Conservation (phyloP, 2,329 filamentous ascomycete genomes). For the Alternaria arbusti region DNA sequence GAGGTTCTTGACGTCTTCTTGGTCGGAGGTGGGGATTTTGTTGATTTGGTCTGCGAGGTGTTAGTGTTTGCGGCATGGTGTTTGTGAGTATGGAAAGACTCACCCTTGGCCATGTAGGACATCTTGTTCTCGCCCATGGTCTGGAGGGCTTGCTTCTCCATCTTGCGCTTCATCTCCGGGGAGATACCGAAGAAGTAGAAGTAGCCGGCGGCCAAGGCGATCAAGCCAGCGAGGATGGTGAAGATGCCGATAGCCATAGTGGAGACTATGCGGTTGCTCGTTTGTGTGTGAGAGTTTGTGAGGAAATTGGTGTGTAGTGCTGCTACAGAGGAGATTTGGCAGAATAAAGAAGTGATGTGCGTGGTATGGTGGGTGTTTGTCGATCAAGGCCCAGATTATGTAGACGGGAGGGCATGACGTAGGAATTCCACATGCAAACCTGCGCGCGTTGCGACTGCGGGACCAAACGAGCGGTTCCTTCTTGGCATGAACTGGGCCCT, state of each 20-base stretch:
- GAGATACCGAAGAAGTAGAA: constrained; percentile 58
- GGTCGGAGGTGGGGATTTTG: constrained; percentile 48
- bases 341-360: constrained; percentile 9
- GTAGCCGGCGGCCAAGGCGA: constrained; percentile 45
- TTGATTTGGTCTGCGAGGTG: constrained; percentile 43
- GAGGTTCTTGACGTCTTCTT: constrained; percentile 46
- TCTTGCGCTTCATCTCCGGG: constrained; percentile 53
- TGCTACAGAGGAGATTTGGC: constrained; percentile 1
- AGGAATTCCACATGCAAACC: constrained; percentile 17
- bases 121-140: constrained; percentile 62
- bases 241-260: constrained; percentile 41
- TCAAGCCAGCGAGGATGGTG: constrained; percentile 40
- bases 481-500: constrained; percentile 1
- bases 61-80: constrained; percentile 6
- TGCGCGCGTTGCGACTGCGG: constrained; percentile 13
- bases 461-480: constrained; percentile 1
- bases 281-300: constrained; percentile 1
- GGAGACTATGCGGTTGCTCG: background rate
- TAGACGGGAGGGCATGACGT: constrained; percentile 24
- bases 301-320: constrained; percentile 2
- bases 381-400: constrained; percentile 19
- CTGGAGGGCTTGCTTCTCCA: constrained; percentile 55
- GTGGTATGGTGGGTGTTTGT: background rate
- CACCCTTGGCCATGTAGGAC: constrained; percentile 50
- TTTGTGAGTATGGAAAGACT: background rate